phyloP scores from a whole-genome alignment of 805 yeast genomes.

The Kluyveromyces starmeri region DNA sequence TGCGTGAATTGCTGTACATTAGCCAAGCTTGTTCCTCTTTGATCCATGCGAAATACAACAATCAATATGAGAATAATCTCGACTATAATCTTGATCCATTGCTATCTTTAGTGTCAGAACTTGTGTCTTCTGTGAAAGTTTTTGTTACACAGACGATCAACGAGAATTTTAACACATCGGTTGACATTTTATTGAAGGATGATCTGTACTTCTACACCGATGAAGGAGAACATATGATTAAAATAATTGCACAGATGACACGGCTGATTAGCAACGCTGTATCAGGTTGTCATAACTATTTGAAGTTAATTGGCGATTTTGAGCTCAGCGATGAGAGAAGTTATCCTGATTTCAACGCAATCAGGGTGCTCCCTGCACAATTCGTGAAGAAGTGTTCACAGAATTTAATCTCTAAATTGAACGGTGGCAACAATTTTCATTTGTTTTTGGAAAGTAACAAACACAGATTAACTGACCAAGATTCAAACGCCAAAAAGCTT shows the following conservation, averaged over 20 bases:
- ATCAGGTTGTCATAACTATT: constrained; percentile 40
- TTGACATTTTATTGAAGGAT: constrained; percentile 19
- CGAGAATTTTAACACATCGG: constrained; percentile 27
- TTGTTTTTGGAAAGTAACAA: constrained; percentile 8
- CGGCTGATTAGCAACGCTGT: constrained; percentile 43
- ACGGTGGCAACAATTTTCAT: constrained; percentile 23
- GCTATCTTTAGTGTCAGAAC: constrained; percentile 50
- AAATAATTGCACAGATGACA: constrained; percentile 52
- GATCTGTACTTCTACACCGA: constrained; percentile 45
- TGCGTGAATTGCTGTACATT: constrained; percentile 55
- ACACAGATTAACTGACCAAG: background rate
- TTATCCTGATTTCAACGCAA: constrained; percentile 55
- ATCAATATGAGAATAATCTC: constrained; percentile 22
- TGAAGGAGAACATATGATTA: constrained; percentile 60
- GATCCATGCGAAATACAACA: constrained; percentile 24
- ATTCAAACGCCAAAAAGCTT: constrained; percentile 7
- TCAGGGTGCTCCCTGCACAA: constrained; percentile 48
- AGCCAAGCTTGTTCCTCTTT: constrained; percentile 40
- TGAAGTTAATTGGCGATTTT: constrained; percentile 59
- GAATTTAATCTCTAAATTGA: constrained; percentile 42
- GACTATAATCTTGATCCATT: constrained; percentile 47
- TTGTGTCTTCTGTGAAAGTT: constrained; percentile 55
- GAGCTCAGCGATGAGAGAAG: constrained; percentile 48
- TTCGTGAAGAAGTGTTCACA: constrained; percentile 54
- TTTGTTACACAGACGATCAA: constrained; percentile 48